Evolutionary conservation across 1,284 basidiomycete species (phyloP).

Genomic region (Malassezia obtusa): DNA sequence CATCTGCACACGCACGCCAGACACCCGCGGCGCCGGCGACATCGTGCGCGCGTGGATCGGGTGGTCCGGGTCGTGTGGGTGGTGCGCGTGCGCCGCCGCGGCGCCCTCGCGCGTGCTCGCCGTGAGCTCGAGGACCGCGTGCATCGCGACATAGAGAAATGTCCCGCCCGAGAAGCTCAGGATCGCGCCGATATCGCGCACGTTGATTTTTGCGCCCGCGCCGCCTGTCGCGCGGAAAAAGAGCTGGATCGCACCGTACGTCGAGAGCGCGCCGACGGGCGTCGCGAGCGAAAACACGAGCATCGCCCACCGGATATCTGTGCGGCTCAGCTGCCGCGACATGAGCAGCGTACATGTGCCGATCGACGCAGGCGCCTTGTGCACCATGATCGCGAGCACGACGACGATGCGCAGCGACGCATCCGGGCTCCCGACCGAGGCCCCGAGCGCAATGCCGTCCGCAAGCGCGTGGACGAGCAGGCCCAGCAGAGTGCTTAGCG

Average conservation of each 20-base stretch:
- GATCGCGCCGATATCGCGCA: slow-evolving; percentile 57
- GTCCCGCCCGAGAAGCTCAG: slow-evolving; percentile 79
- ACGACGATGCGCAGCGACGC: slow-evolving; percentile 37
- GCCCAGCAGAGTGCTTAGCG: slow-evolving; percentile 33
- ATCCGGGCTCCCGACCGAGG: slow-evolving; percentile 27
- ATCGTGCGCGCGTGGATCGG: slow-evolving; percentile 10
- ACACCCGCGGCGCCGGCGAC: not conserved
- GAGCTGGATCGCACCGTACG: slow-evolving; percentile 5
- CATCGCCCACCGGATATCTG: slow-evolving; percentile 29
- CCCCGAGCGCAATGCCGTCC: slow-evolving; percentile 45
- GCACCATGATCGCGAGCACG: slow-evolving; percentile 42
- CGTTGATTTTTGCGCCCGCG: slow-evolving; percentile 17
- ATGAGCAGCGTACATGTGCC: slow-evolving; percentile 43
- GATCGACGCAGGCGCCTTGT: slow-evolving; percentile 45
- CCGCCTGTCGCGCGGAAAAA: slow-evolving; percentile 6
- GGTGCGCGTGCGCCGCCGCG: slow-evolving; percentile 5
- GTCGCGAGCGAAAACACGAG: slow-evolving; percentile 32
- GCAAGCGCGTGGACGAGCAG: slow-evolving; percentile 40
- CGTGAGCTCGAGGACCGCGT: slow-evolving; percentile 39
- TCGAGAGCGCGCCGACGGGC: slow-evolving; percentile 33
- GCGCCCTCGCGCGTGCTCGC: not conserved
- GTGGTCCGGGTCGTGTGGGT: slow-evolving; percentile 16
- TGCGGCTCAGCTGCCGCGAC: slow-evolving; percentile 22
- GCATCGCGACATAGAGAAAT: slow-evolving; percentile 84
- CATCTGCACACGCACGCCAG: not conserved